phyloP scores from a whole-genome alignment of 192 early-diverging fungal species.

The Coemansia sp. region DNA sequence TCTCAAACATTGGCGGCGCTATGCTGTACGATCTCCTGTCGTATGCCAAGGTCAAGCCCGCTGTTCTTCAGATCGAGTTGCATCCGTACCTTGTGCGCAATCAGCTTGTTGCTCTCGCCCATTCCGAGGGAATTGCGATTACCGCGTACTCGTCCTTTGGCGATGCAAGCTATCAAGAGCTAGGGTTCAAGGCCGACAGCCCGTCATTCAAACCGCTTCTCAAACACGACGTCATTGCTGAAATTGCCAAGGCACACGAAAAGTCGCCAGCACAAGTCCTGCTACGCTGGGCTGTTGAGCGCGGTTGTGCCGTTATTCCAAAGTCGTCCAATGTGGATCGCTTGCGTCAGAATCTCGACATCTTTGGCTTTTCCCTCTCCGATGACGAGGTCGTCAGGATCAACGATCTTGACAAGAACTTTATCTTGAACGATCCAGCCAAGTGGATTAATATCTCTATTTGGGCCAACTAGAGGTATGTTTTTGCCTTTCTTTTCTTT shows the following conservation, averaged over 20 bases:
- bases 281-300: constrained; percentile 70
- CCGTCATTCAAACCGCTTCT: constrained; percentile 17
- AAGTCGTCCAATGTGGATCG: constrained; percentile 67
- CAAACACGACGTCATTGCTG: constrained; percentile 39
- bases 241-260: constrained; percentile 66
- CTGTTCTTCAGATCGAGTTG: constrained; percentile 83
- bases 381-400: constrained; percentile 27
- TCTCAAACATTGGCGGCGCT: constrained; percentile 63
- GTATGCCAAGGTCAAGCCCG: constrained; percentile 59
- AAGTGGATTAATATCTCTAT: constrained; percentile 20
- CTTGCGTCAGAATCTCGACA: constrained; percentile 50
- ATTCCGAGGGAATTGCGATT: constrained; percentile 66
- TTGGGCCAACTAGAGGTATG: constrained; percentile 19
- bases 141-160: constrained; percentile 88
- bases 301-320: constrained; percentile 74
- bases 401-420: constrained; percentile 19
- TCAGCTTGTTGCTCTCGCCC: constrained; percentile 69
- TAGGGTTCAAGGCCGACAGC: constrained; percentile 10
- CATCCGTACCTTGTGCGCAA: constrained; percentile 64
- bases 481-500: neutral
- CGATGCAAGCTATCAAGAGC: constrained; percentile 28
- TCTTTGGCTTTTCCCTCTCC: constrained; percentile 30
- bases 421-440: constrained; percentile 35
- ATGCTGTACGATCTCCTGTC: constrained; percentile 61
- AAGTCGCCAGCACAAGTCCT: constrained; percentile 68